Conservation (phyloP, 2,329 filamentous ascomycete species). For the Botryosphaeria dothidea region DNA sequence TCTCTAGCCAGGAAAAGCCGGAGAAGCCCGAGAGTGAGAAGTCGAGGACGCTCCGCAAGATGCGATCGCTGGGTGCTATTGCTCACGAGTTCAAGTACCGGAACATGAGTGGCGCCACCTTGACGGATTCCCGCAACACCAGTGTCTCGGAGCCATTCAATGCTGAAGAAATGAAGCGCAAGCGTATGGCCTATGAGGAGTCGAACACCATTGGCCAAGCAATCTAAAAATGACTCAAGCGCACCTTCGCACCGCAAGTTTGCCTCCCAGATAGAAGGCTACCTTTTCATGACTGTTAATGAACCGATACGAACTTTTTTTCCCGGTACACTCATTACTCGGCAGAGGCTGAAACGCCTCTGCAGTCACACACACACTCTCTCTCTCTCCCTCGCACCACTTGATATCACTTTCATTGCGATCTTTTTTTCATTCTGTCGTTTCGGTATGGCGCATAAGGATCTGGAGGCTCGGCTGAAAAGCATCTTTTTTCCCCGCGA, state of each 20-base stretch:
- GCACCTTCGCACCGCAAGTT: not conserved
- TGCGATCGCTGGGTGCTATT: conserved; percentile 31
- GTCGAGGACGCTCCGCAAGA: conserved; percentile 36
- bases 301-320: conserved; percentile 18
- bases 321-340: not conserved
- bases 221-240: conserved; percentile 6
- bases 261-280: not conserved
- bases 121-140: conserved; percentile 8
- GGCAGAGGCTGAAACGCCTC: not conserved
- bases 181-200: conserved; percentile 36
- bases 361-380: not conserved
- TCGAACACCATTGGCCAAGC: conserved; percentile 23
- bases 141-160: conserved; percentile 37
- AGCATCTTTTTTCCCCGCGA: not conserved
- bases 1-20: not conserved
- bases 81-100: conserved; percentile 24
- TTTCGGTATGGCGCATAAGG: not conserved
- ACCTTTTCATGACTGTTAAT: conserved; percentile 14
- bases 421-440: not conserved
- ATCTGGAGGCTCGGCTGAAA: conserved; percentile 2
- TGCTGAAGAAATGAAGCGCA: conserved; percentile 38
- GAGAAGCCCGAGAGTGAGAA: conserved; percentile 27
- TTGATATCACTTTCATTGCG: conserved; percentile 8
- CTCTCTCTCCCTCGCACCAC: not conserved
- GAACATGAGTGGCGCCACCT: conserved; percentile 15